Evolutionary conservation across 805 yeast species (phyloP).

Genomic region (Kodamaea kakaduensis): DNA sequence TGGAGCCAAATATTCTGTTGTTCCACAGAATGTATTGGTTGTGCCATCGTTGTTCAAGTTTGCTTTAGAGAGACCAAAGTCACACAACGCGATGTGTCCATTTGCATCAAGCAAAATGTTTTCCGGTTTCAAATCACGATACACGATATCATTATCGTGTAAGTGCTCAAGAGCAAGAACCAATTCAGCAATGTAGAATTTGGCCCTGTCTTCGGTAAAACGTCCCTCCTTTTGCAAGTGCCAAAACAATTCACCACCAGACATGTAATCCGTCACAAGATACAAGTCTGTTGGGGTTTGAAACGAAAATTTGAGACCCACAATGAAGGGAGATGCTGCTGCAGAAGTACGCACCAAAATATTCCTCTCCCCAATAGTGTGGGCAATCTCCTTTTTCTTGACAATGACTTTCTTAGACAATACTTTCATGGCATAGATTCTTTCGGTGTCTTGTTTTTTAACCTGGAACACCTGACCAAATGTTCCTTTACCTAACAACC

Average conservation of each 20-base stretch:
- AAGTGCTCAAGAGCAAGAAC: constrained; percentile 90
- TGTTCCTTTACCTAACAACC: constrained; percentile 92
- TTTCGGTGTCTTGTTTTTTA: constrained; percentile 78
- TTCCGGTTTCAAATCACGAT: constrained; percentile 96
- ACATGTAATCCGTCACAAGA: constrained; percentile 94
- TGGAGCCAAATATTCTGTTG: constrained; percentile 97
- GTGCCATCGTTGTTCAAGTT: constrained; percentile 82
- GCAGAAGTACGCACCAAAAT: constrained; percentile 90
- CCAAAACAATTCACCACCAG: constrained; percentile 97
- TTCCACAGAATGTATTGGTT: constrained; percentile 96
- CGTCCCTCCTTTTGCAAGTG: constrained; percentile 96
- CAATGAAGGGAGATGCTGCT: constrained; percentile 87
- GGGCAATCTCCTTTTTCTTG: constrained; percentile 95
- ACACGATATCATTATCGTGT: constrained; percentile 93
- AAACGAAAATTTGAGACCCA: constrained; percentile 91
- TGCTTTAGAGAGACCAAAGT: constrained; percentile 94
- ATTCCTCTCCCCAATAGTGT: constrained; percentile 95
- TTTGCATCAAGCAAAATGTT: constrained; percentile 92
- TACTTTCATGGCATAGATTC: constrained; percentile 97
- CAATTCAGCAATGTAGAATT: constrained; percentile 94
- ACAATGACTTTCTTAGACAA: constrained; percentile 92
- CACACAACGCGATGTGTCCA: constrained; percentile 96
- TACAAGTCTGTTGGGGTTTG: constrained; percentile 93
- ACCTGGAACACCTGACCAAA: constrained; percentile 98
- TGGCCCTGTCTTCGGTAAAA: constrained; percentile 89